Evolutionary conservation across 2,329 filamentous ascomycete species (phyloP), one percentile per base, ranked within the genome.

Genomic region (Colletotrichum tanaceti): DNA sequence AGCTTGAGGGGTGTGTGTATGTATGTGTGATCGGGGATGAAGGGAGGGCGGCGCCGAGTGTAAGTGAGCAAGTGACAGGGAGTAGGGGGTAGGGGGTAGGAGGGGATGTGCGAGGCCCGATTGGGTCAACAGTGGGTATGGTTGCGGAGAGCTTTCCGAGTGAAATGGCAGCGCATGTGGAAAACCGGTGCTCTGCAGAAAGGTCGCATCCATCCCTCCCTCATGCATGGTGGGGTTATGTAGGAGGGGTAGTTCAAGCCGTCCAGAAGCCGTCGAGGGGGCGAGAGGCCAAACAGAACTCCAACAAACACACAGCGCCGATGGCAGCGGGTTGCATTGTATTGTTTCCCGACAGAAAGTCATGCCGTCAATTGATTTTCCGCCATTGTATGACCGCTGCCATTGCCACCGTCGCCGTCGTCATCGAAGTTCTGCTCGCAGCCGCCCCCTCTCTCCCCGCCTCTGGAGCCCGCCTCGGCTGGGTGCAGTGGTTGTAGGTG

Each of bases 161-260:
- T 50, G 49, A 65, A 54, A 55, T 54, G 50, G 50, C 38, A 60
- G 47, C 55, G 55, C 46, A 58, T 60, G 46, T 46, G 65, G 62
- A 54, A 64, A 59, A 47, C 41, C 24, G 55, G 16, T 28, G 38
- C 24, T 35, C 50, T 62, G 50, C 50, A 66, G 53, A 66, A 62
- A 67, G n/a, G 43, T 47, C 57, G 53, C 55, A 60, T 55, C 54
- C 44, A 60, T n/a, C n/a, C n/a, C n/a, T 53, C 53, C 43, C 58
- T 46, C 55, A 46, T 61, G 22, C 64, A 61, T 70, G 60, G 68
- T 69, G 68, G 68, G 68, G 68, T 70, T n/a, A n/a, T n/a, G n/a
- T 22, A 47, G 65, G 68, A 70, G 68, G 68, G 68, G 65, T 69
- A 65, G 41, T 55, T 53, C 49, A 41, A 41, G 55, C 54, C 32